These are phyloP conservation scores for Didymella segeticola DNA, from an alignment of 2,329 filamentous ascomycete genomes.

Conservation along the genomic window DNA sequence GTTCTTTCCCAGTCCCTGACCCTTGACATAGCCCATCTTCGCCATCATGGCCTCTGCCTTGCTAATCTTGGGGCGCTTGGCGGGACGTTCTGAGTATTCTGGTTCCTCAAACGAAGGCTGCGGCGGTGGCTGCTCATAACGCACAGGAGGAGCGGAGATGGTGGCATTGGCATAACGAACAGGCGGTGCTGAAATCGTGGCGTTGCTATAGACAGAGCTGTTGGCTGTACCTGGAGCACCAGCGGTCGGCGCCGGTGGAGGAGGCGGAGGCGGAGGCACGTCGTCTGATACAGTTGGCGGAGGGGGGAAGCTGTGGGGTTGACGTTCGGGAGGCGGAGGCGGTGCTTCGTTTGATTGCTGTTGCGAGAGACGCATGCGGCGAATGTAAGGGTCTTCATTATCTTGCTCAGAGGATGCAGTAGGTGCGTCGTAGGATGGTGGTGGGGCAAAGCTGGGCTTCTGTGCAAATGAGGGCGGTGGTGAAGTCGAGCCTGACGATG, in stretches of 20 bases:
- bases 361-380: slow-evolving; percentile 25
- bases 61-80: slow-evolving; percentile 42
- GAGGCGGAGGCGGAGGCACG: slow-evolving; percentile 35
- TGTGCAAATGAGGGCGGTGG: slow-evolving; percentile 7
- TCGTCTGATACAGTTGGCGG: slow-evolving; percentile 22
- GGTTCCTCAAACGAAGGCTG: slow-evolving; percentile 22
- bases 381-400: slow-evolving; percentile 33
- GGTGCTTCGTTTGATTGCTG: slow-evolving; percentile 15
- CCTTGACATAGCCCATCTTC: slow-evolving; percentile 93
- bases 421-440: slow-evolving; percentile 39
- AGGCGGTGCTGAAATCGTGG: slow-evolving; percentile 77
- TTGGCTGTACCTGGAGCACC: slow-evolving; percentile 29
- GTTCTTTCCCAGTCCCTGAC: slow-evolving; percentile 83
- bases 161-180: slow-evolving; percentile 72
- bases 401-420: slow-evolving; percentile 28
- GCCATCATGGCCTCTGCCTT: slow-evolving; percentile 81
- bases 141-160: slow-evolving; percentile 82
- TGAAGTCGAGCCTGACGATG: slow-evolving; percentile 23
- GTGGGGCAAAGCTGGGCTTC: slow-evolving; percentile 57
- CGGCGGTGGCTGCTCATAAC: slow-evolving; percentile 60
- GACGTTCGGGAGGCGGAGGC: slow-evolving; percentile 19
- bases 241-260: slow-evolving; percentile 60
- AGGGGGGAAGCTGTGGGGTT: slow-evolving; percentile 10
- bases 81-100: slow-evolving; percentile 44
- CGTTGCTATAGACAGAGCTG: slow-evolving; percentile 36